These are phyloP conservation scores for Plenodomus biglobosus DNA, from an alignment of 2,329 filamentous ascomycete species.

Conservation along the genomic window DNA sequence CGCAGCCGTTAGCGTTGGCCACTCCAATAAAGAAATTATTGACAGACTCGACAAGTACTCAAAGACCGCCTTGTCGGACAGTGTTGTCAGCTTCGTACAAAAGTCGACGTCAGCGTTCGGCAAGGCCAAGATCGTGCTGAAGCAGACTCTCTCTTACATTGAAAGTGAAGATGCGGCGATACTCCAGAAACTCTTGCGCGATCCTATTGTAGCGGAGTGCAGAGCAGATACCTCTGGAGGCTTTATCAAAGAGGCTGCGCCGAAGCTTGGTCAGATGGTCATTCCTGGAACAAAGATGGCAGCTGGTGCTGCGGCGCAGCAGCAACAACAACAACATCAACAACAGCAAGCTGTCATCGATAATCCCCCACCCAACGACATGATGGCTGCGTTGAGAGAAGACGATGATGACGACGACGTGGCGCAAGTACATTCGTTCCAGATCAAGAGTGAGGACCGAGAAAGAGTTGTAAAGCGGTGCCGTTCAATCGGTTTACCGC, in stretches of 20 bases:
- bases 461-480: slow-evolving; percentile 89
- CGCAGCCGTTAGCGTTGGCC: slow-evolving; percentile 91
- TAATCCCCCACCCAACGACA: slow-evolving; percentile 53
- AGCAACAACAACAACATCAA: slow-evolving; percentile 60
- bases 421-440: slow-evolving; percentile 88
- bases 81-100: slow-evolving; percentile 76
- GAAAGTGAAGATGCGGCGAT: slow-evolving; percentile 88
- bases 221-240: slow-evolving; percentile 72
- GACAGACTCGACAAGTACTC: slow-evolving; percentile 83
- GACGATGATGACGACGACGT: slow-evolving; percentile 84
- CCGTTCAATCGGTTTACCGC: slow-evolving; percentile 79
- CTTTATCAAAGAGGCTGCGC: slow-evolving; percentile 77
- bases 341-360: slow-evolving; percentile 30
- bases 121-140: slow-evolving; percentile 92
- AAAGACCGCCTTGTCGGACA: slow-evolving; percentile 82
- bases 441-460: slow-evolving; percentile 80
- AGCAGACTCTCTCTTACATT: slow-evolving; percentile 91
- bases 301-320: slow-evolving; percentile 62
- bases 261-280: slow-evolving; percentile 82
- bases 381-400: slow-evolving; percentile 65
- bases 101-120: slow-evolving; percentile 88
- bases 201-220: slow-evolving; percentile 76
- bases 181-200: slow-evolving; percentile 81
- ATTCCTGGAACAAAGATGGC: slow-evolving; percentile 95
- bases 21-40: slow-evolving; percentile 87